Percentiles rank a stretch among this genome's conserved stretches.
Evolutionary conservation across 768 basidiomycete species (phyloP).

Genomic region (Cystobasidium onofrii): DNA sequence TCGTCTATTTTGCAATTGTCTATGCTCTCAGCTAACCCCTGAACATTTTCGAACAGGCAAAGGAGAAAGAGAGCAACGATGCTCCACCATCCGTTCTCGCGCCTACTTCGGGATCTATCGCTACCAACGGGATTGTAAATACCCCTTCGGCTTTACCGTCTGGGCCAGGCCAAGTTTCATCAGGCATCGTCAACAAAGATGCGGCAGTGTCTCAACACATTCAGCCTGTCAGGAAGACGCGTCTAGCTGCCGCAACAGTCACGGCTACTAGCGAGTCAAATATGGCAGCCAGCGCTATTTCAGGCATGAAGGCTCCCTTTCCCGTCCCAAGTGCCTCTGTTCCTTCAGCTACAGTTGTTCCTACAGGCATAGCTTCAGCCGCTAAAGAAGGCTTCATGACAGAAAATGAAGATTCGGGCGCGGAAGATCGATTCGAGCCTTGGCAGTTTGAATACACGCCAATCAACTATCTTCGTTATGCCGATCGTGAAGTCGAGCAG

Average conservation of each 20-base stretch:
- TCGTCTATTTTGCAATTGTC: not conserved
- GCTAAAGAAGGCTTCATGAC: not conserved
- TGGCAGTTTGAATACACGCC: slow-evolving; percentile 42
- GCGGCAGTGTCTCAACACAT: not conserved
- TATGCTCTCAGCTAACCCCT: not conserved
- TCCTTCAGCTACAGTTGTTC: not conserved
- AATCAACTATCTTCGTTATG: slow-evolving; percentile 29
- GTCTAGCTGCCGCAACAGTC: not conserved
- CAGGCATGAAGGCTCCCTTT: not conserved
- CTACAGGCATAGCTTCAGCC: not conserved
- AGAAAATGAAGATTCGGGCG: slow-evolving; percentile 23
- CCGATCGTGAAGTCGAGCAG: not conserved
- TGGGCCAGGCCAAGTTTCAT: not conserved
- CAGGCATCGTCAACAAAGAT: not conserved
- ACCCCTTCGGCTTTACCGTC: not conserved
- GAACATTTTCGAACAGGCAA: not conserved
- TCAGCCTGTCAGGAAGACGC: not conserved
- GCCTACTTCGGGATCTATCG: not conserved
- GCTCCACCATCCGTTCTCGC: not conserved
- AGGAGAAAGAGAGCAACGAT: not conserved
- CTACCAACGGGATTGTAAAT: not conserved
- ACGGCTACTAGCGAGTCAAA: not conserved
- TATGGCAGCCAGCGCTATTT: not conserved
- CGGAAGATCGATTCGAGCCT: slow-evolving; percentile 36
- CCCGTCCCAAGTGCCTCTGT: not conserved